Evolutionary conservation across 179 eudicot genomes (phyloP).

Genomic region (Pouteria campechiana): DNA sequence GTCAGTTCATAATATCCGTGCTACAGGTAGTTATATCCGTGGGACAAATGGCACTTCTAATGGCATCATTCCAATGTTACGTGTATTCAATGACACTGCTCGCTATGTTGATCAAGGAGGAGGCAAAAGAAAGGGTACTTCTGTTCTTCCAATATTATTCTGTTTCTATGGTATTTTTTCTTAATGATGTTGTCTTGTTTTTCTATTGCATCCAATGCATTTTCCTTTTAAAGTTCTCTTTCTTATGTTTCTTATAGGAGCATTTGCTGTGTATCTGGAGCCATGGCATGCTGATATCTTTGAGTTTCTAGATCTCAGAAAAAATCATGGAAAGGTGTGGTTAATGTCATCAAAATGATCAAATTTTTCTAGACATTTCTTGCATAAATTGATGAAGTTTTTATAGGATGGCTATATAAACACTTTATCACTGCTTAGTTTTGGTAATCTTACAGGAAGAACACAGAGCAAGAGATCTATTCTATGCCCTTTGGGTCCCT

Average conservation of each 20-base stretch:
- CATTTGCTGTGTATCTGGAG: slow-evolving; percentile 89
- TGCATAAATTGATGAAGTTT: too few species aligned
- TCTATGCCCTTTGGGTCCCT: slow-evolving; percentile 95
- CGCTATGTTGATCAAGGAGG: slow-evolving; percentile 99
- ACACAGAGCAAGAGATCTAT: slow-evolving; percentile 87
- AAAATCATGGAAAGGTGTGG: slow-evolving; percentile 90
- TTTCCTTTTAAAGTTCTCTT: not conserved
- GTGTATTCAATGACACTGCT: slow-evolving; percentile 97
- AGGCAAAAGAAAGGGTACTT: slow-evolving; percentile 96
- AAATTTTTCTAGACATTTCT: not conserved
- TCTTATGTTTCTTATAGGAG: slow-evolving; percentile 32
- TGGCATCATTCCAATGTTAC: slow-evolving; percentile 92
- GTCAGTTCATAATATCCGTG: slow-evolving; percentile 93
- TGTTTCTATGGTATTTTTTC: too few species aligned
- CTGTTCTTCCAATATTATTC: too few species aligned
- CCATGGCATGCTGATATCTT: slow-evolving; percentile 98
- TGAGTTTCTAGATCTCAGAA: slow-evolving; percentile 79
- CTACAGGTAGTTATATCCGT: slow-evolving; percentile 89
- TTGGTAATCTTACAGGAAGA: slow-evolving; percentile 62
- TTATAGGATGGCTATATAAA: too few species aligned
- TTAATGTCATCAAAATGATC: not conserved
- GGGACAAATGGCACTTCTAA: slow-evolving; percentile 98
- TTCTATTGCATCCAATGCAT: not conserved
- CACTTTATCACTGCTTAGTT: too few species aligned
- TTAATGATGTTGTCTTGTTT: not conserved